Conservation (phyloP, 257 asterid genomes). For the Solanum tarapatanum region DNA sequence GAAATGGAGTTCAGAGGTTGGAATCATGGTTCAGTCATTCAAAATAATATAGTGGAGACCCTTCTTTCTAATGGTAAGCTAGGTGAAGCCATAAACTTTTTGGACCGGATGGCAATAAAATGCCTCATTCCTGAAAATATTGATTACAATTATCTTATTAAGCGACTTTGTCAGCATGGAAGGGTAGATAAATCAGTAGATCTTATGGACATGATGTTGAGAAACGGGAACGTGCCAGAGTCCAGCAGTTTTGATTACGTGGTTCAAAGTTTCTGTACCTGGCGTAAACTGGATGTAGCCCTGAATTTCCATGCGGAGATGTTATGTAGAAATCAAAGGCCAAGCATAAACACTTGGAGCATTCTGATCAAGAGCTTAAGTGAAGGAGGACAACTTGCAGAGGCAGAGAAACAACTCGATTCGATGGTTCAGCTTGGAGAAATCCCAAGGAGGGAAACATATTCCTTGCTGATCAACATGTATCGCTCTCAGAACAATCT, state of each 20-base stretch:
- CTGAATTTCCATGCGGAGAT: conserved; percentile 66
- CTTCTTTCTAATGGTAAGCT: conserved; percentile 28
- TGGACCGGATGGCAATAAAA: conserved; percentile 33
- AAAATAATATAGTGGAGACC: conserved; percentile 29
- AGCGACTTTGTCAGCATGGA: conserved; percentile 46
- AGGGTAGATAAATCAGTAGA: conserved; percentile 44
- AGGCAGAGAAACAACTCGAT: conserved; percentile 48
- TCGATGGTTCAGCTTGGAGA: conserved; percentile 45
- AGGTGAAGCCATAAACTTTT: conserved; percentile 39
- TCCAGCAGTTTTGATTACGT: conserved; percentile 45
- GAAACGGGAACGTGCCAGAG: conserved; percentile 37
- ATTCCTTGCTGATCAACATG: conserved; percentile 30
- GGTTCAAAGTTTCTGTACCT: conserved; percentile 33
- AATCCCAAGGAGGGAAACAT: conserved; percentile 58
- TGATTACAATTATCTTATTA: conserved; percentile 40
- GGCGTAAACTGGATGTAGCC: conserved; percentile 31
- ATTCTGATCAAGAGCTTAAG: conserved; percentile 28
- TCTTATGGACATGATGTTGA: conserved; percentile 55
- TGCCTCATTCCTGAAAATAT: conserved; percentile 26
- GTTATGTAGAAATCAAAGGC: conserved; percentile 38
- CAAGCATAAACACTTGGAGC: conserved; percentile 42
- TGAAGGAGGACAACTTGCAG: conserved; percentile 30
- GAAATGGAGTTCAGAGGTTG: conserved; percentile 63
- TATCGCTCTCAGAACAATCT: conserved; percentile 33
- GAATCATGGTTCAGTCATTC: conserved; percentile 44